Base-by-base conservation (phyloP, 345 rosid genomes). In the Cardamine occulta region DNA sequence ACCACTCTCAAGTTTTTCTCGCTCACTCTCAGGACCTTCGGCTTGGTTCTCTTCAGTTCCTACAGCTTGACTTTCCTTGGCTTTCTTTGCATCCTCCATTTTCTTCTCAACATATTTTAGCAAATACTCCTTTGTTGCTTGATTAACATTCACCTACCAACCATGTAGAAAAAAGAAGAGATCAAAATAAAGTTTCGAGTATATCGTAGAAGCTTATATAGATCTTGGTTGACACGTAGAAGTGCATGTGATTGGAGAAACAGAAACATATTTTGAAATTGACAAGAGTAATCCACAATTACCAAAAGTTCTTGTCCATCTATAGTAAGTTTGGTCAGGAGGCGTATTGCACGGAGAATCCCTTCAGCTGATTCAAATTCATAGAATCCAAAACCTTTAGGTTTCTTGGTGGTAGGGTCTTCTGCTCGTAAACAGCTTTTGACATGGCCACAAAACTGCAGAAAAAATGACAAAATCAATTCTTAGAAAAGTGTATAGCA, bases 331-430 rank as follows among this genome's bases (percentile, higher is more conserved):
- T 90, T 90, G 77, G 84, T 90, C 68, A 95, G 91, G 9, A 95
- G 81, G 61, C 98, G 97, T 58, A 95, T 75, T 57, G 97, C 97
- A 68, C 97, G 91, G 64, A 95, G 98, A 86, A 88, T 91, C 62
- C 96, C 99, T 82, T 95, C 98, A 52, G 99, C 91, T 80, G 91
- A 85, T 72, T 90, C 99, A 80, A 92, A 92, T 84, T 95, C 97
- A 82, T 91, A 95, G 79, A 95, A 90, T 32, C 99, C 99, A 81
- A 92, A 95, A 67, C 96, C 89, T 85, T 80, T 90, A 72, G 87
- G 96, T 76, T 93, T 86, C 68, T 91, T 92, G 78, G 85, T 84
- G 69, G 89, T 82, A 51, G 96, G 97, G 78, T 85, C 87, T 85
- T 88, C 93, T 31, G 86, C 85, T 79, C 98, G 93, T 85, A 83